These are phyloP conservation scores for Rosa chinensis DNA, from an alignment of 306 rosid genomes.

Conservation along the genomic window DNA sequence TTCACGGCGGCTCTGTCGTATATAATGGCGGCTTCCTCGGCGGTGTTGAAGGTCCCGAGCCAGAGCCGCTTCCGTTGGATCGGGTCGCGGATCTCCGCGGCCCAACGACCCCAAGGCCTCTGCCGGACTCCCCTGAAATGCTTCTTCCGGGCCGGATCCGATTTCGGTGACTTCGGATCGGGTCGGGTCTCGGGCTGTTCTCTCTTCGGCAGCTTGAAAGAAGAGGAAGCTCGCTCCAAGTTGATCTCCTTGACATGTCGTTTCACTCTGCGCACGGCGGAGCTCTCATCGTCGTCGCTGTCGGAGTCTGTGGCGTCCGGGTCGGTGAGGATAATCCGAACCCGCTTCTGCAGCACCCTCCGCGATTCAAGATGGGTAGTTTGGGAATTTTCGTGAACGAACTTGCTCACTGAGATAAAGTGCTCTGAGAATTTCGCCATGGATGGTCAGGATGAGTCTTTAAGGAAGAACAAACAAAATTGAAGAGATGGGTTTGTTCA, in stretches of 20 bases:
- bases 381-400: not conserved
- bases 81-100: conserved; percentile 88
- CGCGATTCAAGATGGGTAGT: not conserved
- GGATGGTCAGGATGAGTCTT: not conserved
- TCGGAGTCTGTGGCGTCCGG: conserved; percentile 79
- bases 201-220: conserved; percentile 6
- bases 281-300: conserved; percentile 37
- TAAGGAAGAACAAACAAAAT: not conserved
- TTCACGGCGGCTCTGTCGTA: conserved; percentile 71
- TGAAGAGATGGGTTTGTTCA: not conserved
- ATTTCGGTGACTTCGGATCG: not conserved
- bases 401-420: conserved; percentile 16
- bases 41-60: conserved; percentile 85
- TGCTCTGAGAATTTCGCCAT: conserved; percentile 30
- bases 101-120: conserved; percentile 92
- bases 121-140: conserved; percentile 68
- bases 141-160: conserved; percentile 15
- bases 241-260: conserved; percentile 46
- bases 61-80: conserved; percentile 56
- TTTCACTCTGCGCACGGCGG: conserved; percentile 24
- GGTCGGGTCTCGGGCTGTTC: conserved; percentile 27
- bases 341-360: conserved; percentile 30
- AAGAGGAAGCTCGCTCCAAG: conserved; percentile 11
- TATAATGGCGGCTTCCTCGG: conserved; percentile 73
- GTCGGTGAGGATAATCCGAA: conserved; percentile 72